phyloP scores from a whole-genome alignment of 2,329 filamentous ascomycete species.

The Triangularia setosa region DNA sequence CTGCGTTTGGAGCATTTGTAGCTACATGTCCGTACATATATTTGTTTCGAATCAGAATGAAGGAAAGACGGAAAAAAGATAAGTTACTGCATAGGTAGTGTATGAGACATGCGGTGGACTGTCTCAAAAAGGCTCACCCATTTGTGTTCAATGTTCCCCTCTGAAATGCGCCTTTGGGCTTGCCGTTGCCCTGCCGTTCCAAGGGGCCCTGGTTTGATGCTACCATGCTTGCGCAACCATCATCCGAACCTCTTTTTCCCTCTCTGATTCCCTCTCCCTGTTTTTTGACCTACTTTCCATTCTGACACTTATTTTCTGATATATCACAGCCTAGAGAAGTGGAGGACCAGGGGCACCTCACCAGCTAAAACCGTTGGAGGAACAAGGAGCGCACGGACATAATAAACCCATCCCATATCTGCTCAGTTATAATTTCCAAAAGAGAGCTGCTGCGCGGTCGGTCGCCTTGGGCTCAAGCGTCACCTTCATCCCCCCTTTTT shows the following conservation, averaged over 20 bases:
- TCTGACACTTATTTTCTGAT: not conserved
- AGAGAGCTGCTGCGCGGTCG: not conserved
- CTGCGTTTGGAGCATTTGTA: too few relatives aligned
- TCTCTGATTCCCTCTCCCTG: not conserved
- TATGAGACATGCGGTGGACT: too few relatives aligned
- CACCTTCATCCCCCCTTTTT: not conserved
- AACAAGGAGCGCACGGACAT: not conserved
- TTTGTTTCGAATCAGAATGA: not conserved
- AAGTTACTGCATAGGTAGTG: too few relatives aligned
- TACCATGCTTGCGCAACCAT: conserved; percentile 2
- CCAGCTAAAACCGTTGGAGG: not conserved
- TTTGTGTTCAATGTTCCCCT: not conserved
- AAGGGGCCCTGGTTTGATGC: not conserved
- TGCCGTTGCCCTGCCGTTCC: not conserved
- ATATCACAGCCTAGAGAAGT: not conserved
- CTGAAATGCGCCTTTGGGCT: not conserved
- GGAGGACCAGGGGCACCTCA: not conserved
- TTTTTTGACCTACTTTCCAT: not conserved
- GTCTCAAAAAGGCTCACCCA: too few relatives aligned
- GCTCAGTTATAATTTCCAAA: not conserved
- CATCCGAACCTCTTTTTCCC: conserved; percentile 3
- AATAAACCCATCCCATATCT: not conserved
- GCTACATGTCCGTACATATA: not conserved
- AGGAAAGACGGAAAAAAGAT: not conserved
- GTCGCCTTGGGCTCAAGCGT: too few relatives aligned